A percentile compares a stretch with the other conserved stretches of the same genome.
Evolutionary conservation across 352 stramenopile genomes (phyloP).

Genomic region (Pythium sukuiense): DNA sequence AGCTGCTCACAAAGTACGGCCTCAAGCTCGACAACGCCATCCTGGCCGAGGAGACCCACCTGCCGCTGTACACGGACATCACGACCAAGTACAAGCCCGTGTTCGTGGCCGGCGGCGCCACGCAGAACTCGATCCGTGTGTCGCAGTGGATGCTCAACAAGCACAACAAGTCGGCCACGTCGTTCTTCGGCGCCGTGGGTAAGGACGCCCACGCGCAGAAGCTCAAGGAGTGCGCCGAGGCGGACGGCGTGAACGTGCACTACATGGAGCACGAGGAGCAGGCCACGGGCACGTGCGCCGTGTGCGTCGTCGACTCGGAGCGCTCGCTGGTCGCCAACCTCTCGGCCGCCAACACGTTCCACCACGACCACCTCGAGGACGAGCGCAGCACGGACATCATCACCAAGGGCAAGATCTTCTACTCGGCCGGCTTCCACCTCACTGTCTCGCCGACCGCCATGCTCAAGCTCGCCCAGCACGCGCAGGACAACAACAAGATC

Average conservation of each 20-base stretch:
- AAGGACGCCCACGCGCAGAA: slow-evolving; percentile 93
- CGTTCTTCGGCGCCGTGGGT: slow-evolving; percentile 97
- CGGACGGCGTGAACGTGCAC: slow-evolving; percentile 95
- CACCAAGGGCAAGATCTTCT: slow-evolving; percentile 94
- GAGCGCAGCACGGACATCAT: slow-evolving; percentile 94
- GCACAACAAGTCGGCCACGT: slow-evolving; percentile 80
- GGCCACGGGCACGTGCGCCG: slow-evolving; percentile 97
- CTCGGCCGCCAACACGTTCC: slow-evolving; percentile 98
- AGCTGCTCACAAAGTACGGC: slow-evolving; percentile 96
- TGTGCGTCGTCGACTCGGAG: slow-evolving; percentile 96
- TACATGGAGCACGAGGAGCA: slow-evolving; percentile 95
- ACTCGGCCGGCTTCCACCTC: slow-evolving; percentile 98
- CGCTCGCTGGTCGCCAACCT: slow-evolving; percentile 97
- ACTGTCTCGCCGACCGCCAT: slow-evolving; percentile 95
- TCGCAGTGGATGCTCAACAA: slow-evolving; percentile 98
- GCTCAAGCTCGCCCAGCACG: slow-evolving; percentile 93
- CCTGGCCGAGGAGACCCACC: slow-evolving; percentile 97
- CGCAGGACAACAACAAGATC: slow-evolving; percentile 91
- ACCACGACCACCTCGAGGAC: slow-evolving; percentile 85
- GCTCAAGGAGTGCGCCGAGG: slow-evolving; percentile 91
- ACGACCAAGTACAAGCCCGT: slow-evolving; percentile 88
- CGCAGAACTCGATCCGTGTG: slow-evolving; percentile 99
- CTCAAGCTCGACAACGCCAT: slow-evolving; percentile 96
- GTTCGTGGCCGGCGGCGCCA: slow-evolving; percentile 98
- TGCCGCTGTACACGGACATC: slow-evolving; percentile 96